Percentiles rank a stretch among this genome's conserved stretches.
phyloP scores from a whole-genome alignment of 805 yeast genomes.

The Yamadazyma takamatsuzukensis region DNA sequence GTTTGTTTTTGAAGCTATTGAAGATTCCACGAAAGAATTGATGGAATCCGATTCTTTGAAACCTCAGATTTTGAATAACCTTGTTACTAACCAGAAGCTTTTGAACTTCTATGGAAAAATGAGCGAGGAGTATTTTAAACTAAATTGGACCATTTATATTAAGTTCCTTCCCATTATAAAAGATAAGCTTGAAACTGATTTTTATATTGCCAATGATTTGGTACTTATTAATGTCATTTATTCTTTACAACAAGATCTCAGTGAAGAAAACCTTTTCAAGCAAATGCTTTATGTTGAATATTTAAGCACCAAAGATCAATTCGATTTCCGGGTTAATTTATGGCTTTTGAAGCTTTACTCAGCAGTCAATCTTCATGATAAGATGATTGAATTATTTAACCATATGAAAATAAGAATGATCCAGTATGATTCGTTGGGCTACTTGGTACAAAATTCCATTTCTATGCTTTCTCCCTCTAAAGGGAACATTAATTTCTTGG shows the following conservation, averaged over 20 bases:
- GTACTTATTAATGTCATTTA: slow-evolving; percentile 49
- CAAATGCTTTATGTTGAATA: slow-evolving; percentile 57
- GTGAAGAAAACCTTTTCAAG: slow-evolving; percentile 23
- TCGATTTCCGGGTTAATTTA: slow-evolving; percentile 66
- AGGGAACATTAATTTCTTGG: slow-evolving; percentile 28
- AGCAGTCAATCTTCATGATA: slow-evolving; percentile 49
- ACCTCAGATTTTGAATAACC: slow-evolving; percentile 13
- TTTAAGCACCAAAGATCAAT: slow-evolving; percentile 53
- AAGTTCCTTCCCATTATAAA: slow-evolving; percentile 15
- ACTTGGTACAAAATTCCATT: slow-evolving; percentile 37
- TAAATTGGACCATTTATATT: slow-evolving; percentile 19
- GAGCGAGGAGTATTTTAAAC: slow-evolving; percentile 8
- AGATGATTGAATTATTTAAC: slow-evolving; percentile 50
- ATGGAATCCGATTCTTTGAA: slow-evolving; percentile 1
- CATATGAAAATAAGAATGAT: slow-evolving; percentile 64
- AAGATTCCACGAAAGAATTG: slow-evolving; percentile 15
- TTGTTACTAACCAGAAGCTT: slow-evolving; percentile 49
- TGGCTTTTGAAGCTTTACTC: slow-evolving; percentile 70
- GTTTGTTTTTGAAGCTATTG: slow-evolving; percentile 22
- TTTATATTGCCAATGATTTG: slow-evolving; percentile 66
- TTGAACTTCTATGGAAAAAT: slow-evolving; percentile 20
- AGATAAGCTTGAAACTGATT: slow-evolving; percentile 42
- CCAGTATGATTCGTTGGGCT: slow-evolving; percentile 69
- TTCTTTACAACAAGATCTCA: slow-evolving; percentile 14
- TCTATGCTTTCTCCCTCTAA: slow-evolving; percentile 34